Base-by-base conservation (phyloP, 129 eudicot genomes). In the Smallanthus sonchifolius region DNA sequence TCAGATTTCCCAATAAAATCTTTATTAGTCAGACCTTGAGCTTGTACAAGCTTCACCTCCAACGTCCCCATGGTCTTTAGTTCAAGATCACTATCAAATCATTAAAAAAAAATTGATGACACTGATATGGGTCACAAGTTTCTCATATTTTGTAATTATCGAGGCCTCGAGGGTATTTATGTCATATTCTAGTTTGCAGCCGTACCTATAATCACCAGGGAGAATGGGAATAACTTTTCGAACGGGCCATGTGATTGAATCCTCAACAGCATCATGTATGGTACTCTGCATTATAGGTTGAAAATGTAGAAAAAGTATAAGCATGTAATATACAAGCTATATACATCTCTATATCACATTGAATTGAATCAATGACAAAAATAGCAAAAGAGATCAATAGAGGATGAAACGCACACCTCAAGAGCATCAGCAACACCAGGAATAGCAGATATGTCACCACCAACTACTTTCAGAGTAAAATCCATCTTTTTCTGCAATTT, bases 31-130 rank as follows among this genome's bases (percentile, higher is more conserved):
- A 94, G 85, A 49, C 88, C 94, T 67, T 85, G 91, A 57, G 99
- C 99, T 82, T 94, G 97, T 73, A 94, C 87, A 84, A 94, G 97
- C 82, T 90, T 94, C 82, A 94, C 99, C 88, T 88, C 94, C 79
- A 94, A 84, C 17, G 71, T 80, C 76, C 99, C 99, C 82, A 85
- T 84, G 64, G 97, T 96, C 87, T 91, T 94, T 67, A 94, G 78
- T 68, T 94, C 97, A 24, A 94, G 91, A 63, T 94, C 94, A 71
- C 99, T 90, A 76, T 52, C 70, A 37, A 16, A 71, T 20, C 32
- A 51, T 34, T 72, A 47, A 35, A 39, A 44, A 34, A 39, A 39
- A 48, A 17, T 5, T 40, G 19, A 37, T 36, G 70, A 47, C 16
- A 67, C 15, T 73, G 56, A 32, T 77, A 11, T 65, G 40, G 74